Evolutionary conservation across 495 filamentous ascomycete genomes (phyloP), one percentile per base, ranked within the genome.

Genomic region (Beverwykella pulmonaria): DNA sequence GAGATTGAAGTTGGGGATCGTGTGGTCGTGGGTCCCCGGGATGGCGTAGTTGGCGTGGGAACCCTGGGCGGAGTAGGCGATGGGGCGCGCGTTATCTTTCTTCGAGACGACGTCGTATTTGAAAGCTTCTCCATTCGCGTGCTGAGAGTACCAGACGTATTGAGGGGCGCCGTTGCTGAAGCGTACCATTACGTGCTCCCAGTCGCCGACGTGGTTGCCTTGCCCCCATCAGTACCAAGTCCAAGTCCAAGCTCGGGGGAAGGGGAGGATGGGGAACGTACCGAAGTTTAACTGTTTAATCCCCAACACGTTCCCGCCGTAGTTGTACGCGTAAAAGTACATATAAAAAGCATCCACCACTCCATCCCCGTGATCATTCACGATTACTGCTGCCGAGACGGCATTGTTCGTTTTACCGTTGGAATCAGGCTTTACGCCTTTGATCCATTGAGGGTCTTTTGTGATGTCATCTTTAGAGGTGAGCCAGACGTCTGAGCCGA

Each of bases 161-260:
- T 82, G 71, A 1, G 87, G 87, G 8, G 68, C 63, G 26, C 84
- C 86, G 53, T 88, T 79, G 15, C 77, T 47, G 73, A 90, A 90
- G 14, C 87, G 85, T 57, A 90, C 79, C 86, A 88, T 87, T 64
- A 83, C 87, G 71, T 89, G 86, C 69, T 88, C 86, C 83, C 84
- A 87, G 66, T 88, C 86, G 23, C 86, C 87, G 46, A 89, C 80
- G 67, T 90, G 87, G 71, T 87, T 75, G 1, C 85, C 87, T 53
- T 22, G 30, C 34, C 12, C 50, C 49, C 14, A 78, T 44, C 10
- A 55, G 39, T 9, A 56, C 82, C 76, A 58, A 48, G 20, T n/a
- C 1, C n/a, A 20, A 39, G 2, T 58, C 82, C 76, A 58, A 48
- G 20, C 22, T 8, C n/a, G 19, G 41, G 2, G 39, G 0, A 26